Evolutionary conservation across 2,329 filamentous ascomycete genomes (phyloP), one percentile per base, ranked within the genome.

Genomic region (Aureobasidium sp.): DNA sequence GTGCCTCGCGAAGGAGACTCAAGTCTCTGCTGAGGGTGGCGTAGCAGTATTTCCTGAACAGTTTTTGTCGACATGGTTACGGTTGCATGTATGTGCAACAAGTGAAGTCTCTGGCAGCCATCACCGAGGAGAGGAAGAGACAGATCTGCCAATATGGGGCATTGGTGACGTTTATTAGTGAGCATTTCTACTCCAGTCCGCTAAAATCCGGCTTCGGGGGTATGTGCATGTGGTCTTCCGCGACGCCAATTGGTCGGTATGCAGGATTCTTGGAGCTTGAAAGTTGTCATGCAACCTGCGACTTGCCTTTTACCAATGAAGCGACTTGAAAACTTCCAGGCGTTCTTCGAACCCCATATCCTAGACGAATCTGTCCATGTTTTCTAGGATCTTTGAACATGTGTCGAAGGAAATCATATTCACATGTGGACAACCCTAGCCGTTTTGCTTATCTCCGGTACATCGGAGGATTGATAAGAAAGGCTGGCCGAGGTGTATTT

Each of bases 1-100:
- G 83, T 67, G 44, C 81, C 81, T 62, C 82, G 82, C 1, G 86
- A 86, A 0, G 88, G 88, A 63, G 87, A 86, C 3, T 79, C 70
- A 25, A 90, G 75, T 42, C 85, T 79, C 73, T 91, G 88, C 5
- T 89, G 79, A 47, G 82, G 83, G 74, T 90, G 86, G 49, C 69
- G 72, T 54, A 69, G 68, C 59, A 72, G n/a, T 13, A 74, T 65
- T 63, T 67, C 61, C 36, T 64, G 63, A 16, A 69, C 65, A 8
- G 66, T 55, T 37, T 65, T 63, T 49, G 67, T 54, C 10, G 66
- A 61, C 67, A 67, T 67, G 58, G 34, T 64, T 27, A 29, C 2
- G 14, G 47, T 29, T 47, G 21, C 27, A 30, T 32, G 48, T 60
- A 51, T 36, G 8, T 57, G 5, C 37, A 34, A 21, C n/a, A 42